phyloP scores from a whole-genome alignment of 192 early-diverging fungal genomes.

The Phycomyces nitens region DNA sequence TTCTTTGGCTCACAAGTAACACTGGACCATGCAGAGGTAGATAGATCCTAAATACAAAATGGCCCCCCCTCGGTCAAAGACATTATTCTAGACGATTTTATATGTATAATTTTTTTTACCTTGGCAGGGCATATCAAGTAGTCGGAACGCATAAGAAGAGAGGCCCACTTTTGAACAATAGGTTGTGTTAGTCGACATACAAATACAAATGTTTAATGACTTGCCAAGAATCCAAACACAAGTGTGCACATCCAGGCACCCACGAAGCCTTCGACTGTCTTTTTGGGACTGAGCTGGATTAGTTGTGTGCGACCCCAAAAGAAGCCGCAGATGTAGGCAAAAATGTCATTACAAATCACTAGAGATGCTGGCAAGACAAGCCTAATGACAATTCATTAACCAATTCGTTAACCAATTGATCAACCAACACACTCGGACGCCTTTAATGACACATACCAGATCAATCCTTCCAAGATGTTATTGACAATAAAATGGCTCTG shows the following conservation, averaged over 20 bases:
- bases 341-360: conserved; percentile 94
- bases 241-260: conserved; percentile 84
- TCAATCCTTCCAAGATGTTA: conserved; percentile 96
- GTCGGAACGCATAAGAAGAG: conserved; percentile 46
- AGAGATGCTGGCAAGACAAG: conserved; percentile 86
- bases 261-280: conserved; percentile 96
- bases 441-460: too few species aligned
- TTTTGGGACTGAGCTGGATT: conserved; percentile 94
- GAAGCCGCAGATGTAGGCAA: conserved; percentile 94
- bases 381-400: conserved; percentile 11
- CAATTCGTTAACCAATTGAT: background rate
- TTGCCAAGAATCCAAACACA: conserved; percentile 79
- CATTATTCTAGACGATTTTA: background rate
- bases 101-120: conserved; percentile 19
- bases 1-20: conserved; percentile 51
- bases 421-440: too few species aligned
- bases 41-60: conserved; percentile 34
- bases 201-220: conserved; percentile 8
- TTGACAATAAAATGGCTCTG: conserved; percentile 96
- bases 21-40: conserved; percentile 45
- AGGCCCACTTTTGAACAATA: conserved; percentile 33
- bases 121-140: conserved; percentile 62
- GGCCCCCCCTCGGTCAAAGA: too few species aligned
- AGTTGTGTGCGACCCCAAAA: conserved; percentile 90
- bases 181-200: background rate